Conservation (phyloP, 1,284 basidiomycete species). For the Cryptococcus sp. region DNA sequence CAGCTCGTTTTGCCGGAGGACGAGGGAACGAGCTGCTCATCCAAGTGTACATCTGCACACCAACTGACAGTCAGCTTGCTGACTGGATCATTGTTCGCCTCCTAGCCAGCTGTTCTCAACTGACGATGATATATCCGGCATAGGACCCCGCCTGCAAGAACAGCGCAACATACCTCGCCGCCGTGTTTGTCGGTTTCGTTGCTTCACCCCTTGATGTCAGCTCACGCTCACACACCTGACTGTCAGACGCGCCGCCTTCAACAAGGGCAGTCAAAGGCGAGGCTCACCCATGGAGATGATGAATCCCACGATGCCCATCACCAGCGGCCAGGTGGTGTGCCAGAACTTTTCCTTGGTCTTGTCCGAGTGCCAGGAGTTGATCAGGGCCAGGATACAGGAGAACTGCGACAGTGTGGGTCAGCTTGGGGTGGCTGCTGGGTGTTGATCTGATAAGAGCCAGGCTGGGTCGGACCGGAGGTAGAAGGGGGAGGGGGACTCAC, state of each 20-base stretch:
- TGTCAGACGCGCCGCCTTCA: background rate
- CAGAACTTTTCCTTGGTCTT: conserved; percentile 52
- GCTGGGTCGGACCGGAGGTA: background rate
- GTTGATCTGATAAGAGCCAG: background rate
- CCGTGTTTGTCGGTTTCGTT: conserved; percentile 24
- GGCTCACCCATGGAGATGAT: conserved; percentile 18
- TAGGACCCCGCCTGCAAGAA: conserved; percentile 35
- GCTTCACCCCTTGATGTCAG: conserved; percentile 2
- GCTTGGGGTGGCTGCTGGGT: background rate
- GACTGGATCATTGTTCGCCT: background rate
- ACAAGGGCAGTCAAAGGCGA: background rate
- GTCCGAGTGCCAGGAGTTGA: conserved; percentile 67
- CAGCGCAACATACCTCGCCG: conserved; percentile 34
- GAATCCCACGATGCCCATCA: conserved; percentile 25
- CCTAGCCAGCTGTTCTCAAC: background rate
- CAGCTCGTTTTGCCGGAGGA: conserved; percentile 34
- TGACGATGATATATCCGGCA: conserved; percentile 28
- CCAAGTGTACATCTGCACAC: conserved; percentile 28
- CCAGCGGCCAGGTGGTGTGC: conserved; percentile 59
- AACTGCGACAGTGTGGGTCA: conserved; percentile 43
- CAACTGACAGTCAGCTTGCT: background rate
- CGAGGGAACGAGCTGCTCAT: conserved; percentile 40
- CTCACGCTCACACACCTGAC: background rate
- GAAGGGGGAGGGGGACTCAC: conserved; percentile 9
- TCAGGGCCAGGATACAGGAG: conserved; percentile 56